These are phyloP conservation scores for Monilinia fructicola DNA, from an alignment of 2,329 filamentous ascomycete genomes.

Conservation along the genomic window DNA sequence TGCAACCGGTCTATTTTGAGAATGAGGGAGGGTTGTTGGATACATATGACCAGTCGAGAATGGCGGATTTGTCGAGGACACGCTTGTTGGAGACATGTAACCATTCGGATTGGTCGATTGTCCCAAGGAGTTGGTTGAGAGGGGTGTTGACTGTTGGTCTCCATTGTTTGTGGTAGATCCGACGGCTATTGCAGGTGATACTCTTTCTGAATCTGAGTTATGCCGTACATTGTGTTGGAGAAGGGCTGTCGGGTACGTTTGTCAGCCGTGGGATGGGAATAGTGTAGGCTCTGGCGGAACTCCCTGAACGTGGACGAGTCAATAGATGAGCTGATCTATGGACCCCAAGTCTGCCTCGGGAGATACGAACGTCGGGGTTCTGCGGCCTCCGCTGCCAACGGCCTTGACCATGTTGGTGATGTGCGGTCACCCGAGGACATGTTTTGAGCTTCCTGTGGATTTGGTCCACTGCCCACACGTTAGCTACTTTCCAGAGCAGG, in stretches of 20 bases:
- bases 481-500: background rate
- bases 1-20: background rate
- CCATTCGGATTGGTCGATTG: background rate
- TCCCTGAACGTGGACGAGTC: conserved; percentile 29
- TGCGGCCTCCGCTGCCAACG: conserved; percentile 1
- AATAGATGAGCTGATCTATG: conserved; percentile 27
- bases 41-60: background rate
- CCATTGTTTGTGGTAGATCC: conserved; percentile 8
- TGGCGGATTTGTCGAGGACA: background rate
- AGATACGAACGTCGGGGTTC: conserved; percentile 33
- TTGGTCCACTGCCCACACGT: conserved; percentile 7
- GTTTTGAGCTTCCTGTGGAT: conserved; percentile 8
- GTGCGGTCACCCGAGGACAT: background rate
- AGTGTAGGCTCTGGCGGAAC: conserved; percentile 30
- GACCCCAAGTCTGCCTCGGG: conserved; percentile 31
- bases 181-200: conserved; percentile 16
- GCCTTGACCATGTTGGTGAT: background rate
- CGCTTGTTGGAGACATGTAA: background rate
- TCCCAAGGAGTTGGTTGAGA: background rate
- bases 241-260: conserved; percentile 1
- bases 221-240: background rate
- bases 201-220: conserved; percentile 10
- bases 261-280: conserved; percentile 3
- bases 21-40: background rate
- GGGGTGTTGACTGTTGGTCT: background rate